A percentile compares a stretch with the other conserved stretches of the same genome.
Conservation (phyloP, 2,329 filamentous ascomycete genomes). For the Aspergillus latus region DNA sequence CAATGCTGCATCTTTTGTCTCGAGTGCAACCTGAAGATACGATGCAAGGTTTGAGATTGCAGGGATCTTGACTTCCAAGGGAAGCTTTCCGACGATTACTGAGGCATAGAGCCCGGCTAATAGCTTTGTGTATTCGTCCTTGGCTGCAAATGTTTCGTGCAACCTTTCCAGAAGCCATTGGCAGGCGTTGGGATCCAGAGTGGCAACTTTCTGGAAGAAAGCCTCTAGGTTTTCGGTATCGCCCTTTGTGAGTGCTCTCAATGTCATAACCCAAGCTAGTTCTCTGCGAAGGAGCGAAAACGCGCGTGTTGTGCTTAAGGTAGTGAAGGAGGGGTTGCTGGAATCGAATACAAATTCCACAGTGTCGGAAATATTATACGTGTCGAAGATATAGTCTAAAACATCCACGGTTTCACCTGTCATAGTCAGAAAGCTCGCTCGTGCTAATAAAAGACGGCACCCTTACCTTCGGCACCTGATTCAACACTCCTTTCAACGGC, state of each 20-base stretch:
- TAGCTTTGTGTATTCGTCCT: slow-evolving; percentile 23
- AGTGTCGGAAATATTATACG: slow-evolving; percentile 30
- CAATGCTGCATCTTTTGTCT: slow-evolving; percentile 17
- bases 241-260: slow-evolving; percentile 26
- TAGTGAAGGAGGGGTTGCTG: slow-evolving; percentile 27
- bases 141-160: slow-evolving; percentile 25
- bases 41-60: slow-evolving; percentile 37
- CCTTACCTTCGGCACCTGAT: slow-evolving; percentile 32
- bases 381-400: slow-evolving; percentile 25
- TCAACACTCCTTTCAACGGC: slow-evolving; percentile 34
- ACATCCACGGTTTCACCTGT: slow-evolving; percentile 23
- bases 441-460: background rate
- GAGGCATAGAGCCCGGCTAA: slow-evolving; percentile 33
- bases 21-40: slow-evolving; percentile 30
- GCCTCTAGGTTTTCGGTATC: slow-evolving; percentile 20
- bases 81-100: slow-evolving; percentile 28
- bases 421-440: slow-evolving; percentile 8
- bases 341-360: slow-evolving; percentile 29
- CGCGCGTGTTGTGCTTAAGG: slow-evolving; percentile 31
- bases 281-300: slow-evolving; percentile 38
- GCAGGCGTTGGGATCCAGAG: slow-evolving; percentile 35
- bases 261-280: slow-evolving; percentile 32
- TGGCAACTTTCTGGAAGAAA: slow-evolving; percentile 29
- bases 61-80: slow-evolving; percentile 29
- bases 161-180: slow-evolving; percentile 38